Conservation (phyloP, 208 protist genomes). For the Trypanosoma theileri region DNA sequence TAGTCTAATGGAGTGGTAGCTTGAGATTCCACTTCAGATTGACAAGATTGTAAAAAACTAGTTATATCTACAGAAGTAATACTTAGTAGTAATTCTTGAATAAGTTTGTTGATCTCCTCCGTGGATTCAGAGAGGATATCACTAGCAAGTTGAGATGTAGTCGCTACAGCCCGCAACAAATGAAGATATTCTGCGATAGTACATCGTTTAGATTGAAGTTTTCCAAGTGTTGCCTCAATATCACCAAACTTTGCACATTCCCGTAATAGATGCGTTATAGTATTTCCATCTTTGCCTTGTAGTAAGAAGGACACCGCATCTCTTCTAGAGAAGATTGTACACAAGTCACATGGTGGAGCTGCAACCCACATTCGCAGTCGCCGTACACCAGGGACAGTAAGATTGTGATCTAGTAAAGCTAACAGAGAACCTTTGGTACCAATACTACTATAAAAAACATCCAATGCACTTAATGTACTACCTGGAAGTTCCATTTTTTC, state of each 20-base stretch:
- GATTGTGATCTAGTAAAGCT: conserved; percentile 62
- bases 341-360: conserved; percentile 42
- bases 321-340: conserved; percentile 45
- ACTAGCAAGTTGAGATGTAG: conserved; percentile 31
- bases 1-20: conserved; percentile 69
- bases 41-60: conserved; percentile 39
- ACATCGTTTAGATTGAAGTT: conserved; percentile 75
- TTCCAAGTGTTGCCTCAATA: conserved; percentile 72
- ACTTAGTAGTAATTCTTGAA: conserved; percentile 32
- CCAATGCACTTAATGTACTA: conserved; percentile 70
- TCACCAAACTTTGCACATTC: conserved; percentile 74
- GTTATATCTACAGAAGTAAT: conserved; percentile 26
- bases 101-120: conserved; percentile 19
- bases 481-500: conserved; percentile 51
- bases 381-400: conserved; percentile 61
- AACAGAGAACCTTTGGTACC: conserved; percentile 54
- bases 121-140: conserved; percentile 4
- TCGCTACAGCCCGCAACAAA: conserved; percentile 56
- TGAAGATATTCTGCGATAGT: conserved; percentile 68
- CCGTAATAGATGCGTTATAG: conserved; percentile 54
- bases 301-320: conserved; percentile 52
- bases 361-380: conserved; percentile 70
- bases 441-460: conserved; percentile 77
- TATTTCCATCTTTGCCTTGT: conserved; percentile 32
- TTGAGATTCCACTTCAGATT: conserved; percentile 36